Base-by-base conservation (phyloP, 371 early-diverging fungal species). In the Lichtheimia ramosa region DNA sequence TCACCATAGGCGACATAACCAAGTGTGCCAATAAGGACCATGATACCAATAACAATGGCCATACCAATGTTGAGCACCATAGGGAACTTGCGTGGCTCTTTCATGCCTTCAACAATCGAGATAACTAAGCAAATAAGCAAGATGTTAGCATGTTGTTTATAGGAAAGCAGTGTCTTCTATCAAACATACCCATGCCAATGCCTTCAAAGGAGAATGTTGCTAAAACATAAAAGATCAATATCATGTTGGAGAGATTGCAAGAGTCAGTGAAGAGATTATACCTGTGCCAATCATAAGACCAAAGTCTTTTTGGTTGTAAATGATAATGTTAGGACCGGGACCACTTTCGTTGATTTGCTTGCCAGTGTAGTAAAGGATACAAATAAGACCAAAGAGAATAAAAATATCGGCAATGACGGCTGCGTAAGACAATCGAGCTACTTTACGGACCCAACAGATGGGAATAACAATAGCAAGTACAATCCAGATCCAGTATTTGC, bases 191-290 rank as follows among this genome's bases (percentile, higher is more conserved):
- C 69, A 71, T 69, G 16, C 68, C 71, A 49, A 92, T 87, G 48
- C 94, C 93, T 73, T 93, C 93, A 66, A 90, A 93, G 15, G 92
- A 86, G 73, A 90, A 93, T 56, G 92, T 87, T 43, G 93, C 91
- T 27, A 3, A 5, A 27, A 27, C 0, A 27, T 27, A 27, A 27
- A 27, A 27, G 7, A 27, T 27, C 27, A 27, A 27, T 27, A 27
- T 4, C 27, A 27, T 27, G 3, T 7, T 27, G 7, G 27, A 1
- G 27, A 27, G 6, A 27, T 5, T 3, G 25, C n/a, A n/a, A n/a
- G n/a, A n/a, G n/a, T n/a, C n/a, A n/a, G 25, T 25, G 4, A 27
- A 5, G 27, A 27, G 27, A 27, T 3, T 7, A 27, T 27, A 27
- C 27, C 27, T 16, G 93, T 93, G 20, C 93, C 93, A 34, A 93